Evolutionary conservation across 768 basidiomycete genomes (phyloP), one percentile per base, ranked within the genome.

Genomic region (Pholiota molesta): DNA sequence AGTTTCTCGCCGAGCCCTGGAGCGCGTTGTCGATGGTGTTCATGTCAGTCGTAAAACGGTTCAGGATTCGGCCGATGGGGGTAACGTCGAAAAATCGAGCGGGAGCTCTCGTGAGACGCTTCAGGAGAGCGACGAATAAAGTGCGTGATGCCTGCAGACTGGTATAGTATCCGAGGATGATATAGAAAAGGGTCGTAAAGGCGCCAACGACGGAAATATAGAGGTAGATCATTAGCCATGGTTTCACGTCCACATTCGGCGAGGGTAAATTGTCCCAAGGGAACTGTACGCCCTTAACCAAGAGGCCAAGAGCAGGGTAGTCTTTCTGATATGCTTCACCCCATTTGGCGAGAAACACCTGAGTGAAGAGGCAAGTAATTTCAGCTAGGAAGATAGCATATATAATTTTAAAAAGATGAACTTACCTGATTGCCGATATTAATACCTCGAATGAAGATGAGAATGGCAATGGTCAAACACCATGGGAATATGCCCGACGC

Each of bases 41-140:
- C 68, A 94, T 88, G 66, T 94, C 91, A 7, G 84, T 82, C 14
- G 89, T 90, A 69, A 94, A 91, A 17, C 94, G 83, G 68, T 94
- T 93, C 40, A 91, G 79, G 65, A 94, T 90, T 8, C 90, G 78
- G 10, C 92, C 92, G 40, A 89, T 85, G 1, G 90, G 90, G 3
- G 89, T 91, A 40, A 82, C 77, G 67, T 91, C 90, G 73, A 90
- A 91, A 72, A 90, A 90, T 1, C 88, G 83, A 23, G 83, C 78
- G 2, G 89, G 89, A 0, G 89, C 89, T 42, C 85, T 78, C 7
- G 85, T 81, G 9, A 91, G 75, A 28, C 87, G 72, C 42, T 72
- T 74, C 11, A 90, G 77, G 59, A 90, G 80, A 7, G 77, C 71
- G 4, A 74, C 68, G 73, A 91, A 92, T 11, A 91, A 77, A 6